These are phyloP conservation scores for Silene noctiflora DNA, from an alignment of 179 eudicot species.

Conservation along the genomic window DNA sequence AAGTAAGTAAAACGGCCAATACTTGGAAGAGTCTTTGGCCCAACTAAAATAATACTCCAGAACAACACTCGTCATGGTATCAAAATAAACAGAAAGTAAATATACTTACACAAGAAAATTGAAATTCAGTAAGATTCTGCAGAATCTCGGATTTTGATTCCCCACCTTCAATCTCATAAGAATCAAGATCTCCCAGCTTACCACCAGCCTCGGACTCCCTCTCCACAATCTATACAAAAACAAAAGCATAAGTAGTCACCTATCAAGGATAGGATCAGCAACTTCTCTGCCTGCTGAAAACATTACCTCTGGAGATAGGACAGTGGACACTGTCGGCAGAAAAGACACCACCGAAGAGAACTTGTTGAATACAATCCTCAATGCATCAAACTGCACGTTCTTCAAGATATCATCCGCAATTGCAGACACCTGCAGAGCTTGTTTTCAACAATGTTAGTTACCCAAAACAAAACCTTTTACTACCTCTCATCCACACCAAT, in stretches of 20 bases:
- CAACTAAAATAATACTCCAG: background rate
- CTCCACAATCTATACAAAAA: conserved; percentile 59
- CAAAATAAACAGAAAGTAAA: background rate
- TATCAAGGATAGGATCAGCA: background rate
- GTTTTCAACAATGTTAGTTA: background rate
- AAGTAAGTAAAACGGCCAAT: background rate
- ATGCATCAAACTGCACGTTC: conserved; percentile 83
- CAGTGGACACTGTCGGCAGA: conserved; percentile 69
- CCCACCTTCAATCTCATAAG: conserved; percentile 92
- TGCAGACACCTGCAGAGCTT: conserved; percentile 53
- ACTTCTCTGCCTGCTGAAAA: background rate
- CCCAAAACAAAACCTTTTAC: background rate
- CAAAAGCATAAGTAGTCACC: background rate
- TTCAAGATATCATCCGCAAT: conserved; percentile 88
- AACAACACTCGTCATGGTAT: background rate
- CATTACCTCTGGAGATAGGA: conserved; percentile 84
- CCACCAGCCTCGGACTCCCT: conserved; percentile 90
- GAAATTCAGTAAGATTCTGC: conserved; percentile 79
- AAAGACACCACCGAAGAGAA: conserved; percentile 79
- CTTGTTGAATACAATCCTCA: conserved; percentile 83
- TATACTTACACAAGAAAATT: conserved; percentile 76
- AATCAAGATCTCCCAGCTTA: conserved; percentile 66
- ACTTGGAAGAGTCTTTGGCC: background rate
- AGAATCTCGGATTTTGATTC: conserved; percentile 86
- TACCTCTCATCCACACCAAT: too few species aligned